Evolutionary conservation across 768 basidiomycete genomes (phyloP).

Genomic region (Termitomyces sp.): DNA sequence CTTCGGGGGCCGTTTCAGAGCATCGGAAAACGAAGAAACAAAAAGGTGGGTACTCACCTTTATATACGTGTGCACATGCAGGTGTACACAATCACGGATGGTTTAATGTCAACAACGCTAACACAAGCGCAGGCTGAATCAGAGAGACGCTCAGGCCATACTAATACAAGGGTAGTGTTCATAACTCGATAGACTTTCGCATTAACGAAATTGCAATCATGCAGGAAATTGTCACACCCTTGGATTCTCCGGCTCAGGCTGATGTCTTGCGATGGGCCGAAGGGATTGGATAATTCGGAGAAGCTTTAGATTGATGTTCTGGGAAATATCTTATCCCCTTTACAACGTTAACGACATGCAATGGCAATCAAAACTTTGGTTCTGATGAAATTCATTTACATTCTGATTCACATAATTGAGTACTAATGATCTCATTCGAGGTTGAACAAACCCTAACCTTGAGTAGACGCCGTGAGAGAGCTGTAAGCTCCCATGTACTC

Average conservation of each 20-base stretch:
- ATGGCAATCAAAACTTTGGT: not conserved
- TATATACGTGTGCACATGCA: too few species aligned
- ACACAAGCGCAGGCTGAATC: not conserved
- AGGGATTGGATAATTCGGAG: slow-evolving; percentile 20
- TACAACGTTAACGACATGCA: not conserved
- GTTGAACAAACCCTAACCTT: not conserved
- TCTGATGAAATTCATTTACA: not conserved
- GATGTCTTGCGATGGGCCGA: slow-evolving; percentile 60
- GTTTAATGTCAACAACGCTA: too few species aligned
- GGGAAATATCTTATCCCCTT: not conserved
- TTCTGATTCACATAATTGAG: not conserved
- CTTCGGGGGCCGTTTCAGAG: too few species aligned
- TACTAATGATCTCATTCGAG: too few species aligned
- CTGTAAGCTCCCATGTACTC: too few species aligned
- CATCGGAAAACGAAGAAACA: too few species aligned
- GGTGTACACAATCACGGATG: too few species aligned
- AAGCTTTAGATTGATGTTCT: too few species aligned
- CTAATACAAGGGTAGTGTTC: not conserved
- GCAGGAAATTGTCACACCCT: not conserved
- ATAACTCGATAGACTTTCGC: too few species aligned
- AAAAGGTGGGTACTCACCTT: too few species aligned
- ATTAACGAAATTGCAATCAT: not conserved
- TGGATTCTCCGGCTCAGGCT: slow-evolving; percentile 18
- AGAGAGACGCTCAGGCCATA: not conserved
- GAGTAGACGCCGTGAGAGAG: not conserved